These are phyloP conservation scores for Hymenoscyphus scutula DNA, from an alignment of 2,329 filamentous ascomycete genomes.

Conservation along the genomic window DNA sequence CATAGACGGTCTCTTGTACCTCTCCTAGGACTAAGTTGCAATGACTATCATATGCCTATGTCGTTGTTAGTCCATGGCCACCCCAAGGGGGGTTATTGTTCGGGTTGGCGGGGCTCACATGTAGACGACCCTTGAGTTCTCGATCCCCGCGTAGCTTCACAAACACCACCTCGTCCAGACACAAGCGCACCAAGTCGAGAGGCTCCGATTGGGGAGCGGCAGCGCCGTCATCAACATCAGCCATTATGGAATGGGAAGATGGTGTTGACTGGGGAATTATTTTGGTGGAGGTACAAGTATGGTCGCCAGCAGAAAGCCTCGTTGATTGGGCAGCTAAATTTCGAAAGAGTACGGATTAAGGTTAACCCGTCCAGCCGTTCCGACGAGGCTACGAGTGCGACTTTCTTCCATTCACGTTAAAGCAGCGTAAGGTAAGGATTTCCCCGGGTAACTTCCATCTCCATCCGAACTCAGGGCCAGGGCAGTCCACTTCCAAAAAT, in stretches of 20 bases:
- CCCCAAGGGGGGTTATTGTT: conserved; percentile 13
- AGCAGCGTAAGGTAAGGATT: too few species aligned
- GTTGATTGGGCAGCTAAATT: background rate
- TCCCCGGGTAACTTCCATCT: too few species aligned
- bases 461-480: too few species aligned
- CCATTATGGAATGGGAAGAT: conserved; percentile 55
- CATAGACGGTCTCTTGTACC: conserved; percentile 95
- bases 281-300: background rate
- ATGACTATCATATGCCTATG: conserved; percentile 93
- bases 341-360: background rate
- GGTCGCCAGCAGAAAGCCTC: conserved; percentile 7
- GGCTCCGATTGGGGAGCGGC: conserved; percentile 77
- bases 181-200: conserved; percentile 90
- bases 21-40: conserved; percentile 96
- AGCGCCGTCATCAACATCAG: conserved; percentile 74
- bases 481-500: too few species aligned
- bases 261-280: background rate
- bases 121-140: conserved; percentile 90
- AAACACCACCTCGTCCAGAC: conserved; percentile 93
- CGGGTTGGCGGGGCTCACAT: conserved; percentile 58
- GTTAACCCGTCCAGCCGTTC: background rate
- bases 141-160: conserved; percentile 95
- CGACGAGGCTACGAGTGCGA: background rate
- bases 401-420: too few species aligned
- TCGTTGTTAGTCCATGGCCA: conserved; percentile 20